A percentile compares a stretch with the other conserved stretches of the same genome.
Conservation (phyloP, 2,329 filamentous ascomycete genomes). For the Ceratocystis huliohia region DNA sequence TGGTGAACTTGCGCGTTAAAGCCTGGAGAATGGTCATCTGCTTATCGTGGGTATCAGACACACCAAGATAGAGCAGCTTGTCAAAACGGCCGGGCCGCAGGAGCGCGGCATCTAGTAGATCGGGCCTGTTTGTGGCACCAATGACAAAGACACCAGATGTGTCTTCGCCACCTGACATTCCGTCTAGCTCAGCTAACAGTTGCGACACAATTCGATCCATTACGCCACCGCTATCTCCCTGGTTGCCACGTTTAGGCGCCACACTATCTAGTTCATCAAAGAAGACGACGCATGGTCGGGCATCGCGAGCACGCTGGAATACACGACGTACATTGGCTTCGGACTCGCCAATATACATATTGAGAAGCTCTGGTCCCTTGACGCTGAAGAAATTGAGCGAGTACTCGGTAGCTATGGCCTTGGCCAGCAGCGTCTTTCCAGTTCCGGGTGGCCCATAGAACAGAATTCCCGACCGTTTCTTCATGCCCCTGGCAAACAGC, state of each 20-base stretch:
- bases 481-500: conserved; percentile 93
- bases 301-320: conserved; percentile 76
- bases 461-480: conserved; percentile 86
- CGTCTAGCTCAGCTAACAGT: conserved; percentile 85
- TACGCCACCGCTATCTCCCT: conserved; percentile 91
- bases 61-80: conserved; percentile 95
- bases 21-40: conserved; percentile 90
- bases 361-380: conserved; percentile 80
- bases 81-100: conserved; percentile 86
- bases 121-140: conserved; percentile 87
- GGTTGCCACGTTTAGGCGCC: conserved; percentile 89
- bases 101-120: conserved; percentile 80
- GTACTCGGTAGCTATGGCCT: conserved; percentile 87
- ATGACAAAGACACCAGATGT: conserved; percentile 94
- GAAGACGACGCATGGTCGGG: conserved; percentile 79
- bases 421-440: conserved; percentile 82
- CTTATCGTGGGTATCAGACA: conserved; percentile 93
- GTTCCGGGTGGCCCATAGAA: conserved; percentile 89
- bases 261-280: conserved; percentile 90
- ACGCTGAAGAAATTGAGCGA: conserved; percentile 90
- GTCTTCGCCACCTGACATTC: conserved; percentile 54
- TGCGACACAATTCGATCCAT: conserved; percentile 98
- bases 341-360: conserved; percentile 94
- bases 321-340: conserved; percentile 84
- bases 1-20: conserved; percentile 86